These are phyloP conservation scores for Eimeria tenella DNA, from an alignment of 169 alveolate genomes.

Conservation along the genomic window DNA sequence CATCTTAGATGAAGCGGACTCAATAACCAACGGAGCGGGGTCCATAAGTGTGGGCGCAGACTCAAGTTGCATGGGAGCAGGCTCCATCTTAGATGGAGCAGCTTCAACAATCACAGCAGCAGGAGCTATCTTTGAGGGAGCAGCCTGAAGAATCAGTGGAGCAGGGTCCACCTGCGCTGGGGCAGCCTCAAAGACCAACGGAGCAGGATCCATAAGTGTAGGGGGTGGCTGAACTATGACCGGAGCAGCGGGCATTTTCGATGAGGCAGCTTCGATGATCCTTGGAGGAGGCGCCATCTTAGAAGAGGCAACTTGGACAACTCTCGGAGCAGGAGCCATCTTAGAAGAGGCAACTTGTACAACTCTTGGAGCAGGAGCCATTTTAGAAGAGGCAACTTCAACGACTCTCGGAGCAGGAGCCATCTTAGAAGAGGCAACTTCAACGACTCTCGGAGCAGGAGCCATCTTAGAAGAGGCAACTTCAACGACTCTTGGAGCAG, in stretches of 20 bases:
- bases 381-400: neutral
- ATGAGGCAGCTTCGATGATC: neutral
- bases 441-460: no score
- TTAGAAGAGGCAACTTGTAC: neutral
- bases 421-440: neutral
- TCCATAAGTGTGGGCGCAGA: slow-evolving; percentile 15
- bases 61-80: slow-evolving; percentile 20
- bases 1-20: slow-evolving; percentile 3
- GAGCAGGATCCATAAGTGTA: neutral
- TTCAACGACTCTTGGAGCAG: neutral
- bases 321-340: neutral
- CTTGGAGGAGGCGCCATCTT: neutral
- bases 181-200: slow-evolving; percentile 12
- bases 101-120: neutral
- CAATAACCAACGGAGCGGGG: slow-evolving; percentile 49
- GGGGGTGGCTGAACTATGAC: neutral
- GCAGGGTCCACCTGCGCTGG: slow-evolving; percentile 16
- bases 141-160: neutral
- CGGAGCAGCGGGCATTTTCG: neutral
- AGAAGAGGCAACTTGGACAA: neutral
- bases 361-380: neutral
- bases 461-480: neutral
- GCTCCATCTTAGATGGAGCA: slow-evolving; percentile 4
- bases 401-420: slow-evolving; percentile 18
- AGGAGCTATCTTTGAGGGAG: neutral